Evolutionary conservation across 495 filamentous ascomycete species (phyloP).

Genomic region (Hypoxylon lenormandii): DNA sequence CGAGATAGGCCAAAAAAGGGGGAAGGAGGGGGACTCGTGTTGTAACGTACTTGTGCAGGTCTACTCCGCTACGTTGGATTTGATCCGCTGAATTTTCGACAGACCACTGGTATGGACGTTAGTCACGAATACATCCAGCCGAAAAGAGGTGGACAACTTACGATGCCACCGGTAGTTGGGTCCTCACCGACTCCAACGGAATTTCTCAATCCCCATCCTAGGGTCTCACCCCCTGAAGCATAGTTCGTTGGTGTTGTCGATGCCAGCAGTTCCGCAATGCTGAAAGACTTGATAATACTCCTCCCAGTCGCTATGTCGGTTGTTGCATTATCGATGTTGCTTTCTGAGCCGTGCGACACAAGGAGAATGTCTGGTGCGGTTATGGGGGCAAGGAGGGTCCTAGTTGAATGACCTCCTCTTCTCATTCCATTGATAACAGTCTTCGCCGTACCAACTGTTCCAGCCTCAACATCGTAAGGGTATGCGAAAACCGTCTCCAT

Average conservation of each 20-base stretch:
- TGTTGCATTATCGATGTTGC: constrained; percentile 68
- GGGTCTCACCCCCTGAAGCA: constrained; percentile 61
- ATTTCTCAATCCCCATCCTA: constrained; percentile 77
- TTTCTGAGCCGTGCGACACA: constrained; percentile 68
- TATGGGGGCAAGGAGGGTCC: constrained; percentile 67
- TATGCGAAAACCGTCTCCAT: constrained; percentile 66
- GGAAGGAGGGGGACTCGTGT: too few relatives aligned
- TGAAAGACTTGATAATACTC: constrained; percentile 71
- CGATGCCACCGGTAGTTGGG: constrained; percentile 66
- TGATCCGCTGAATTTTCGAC: constrained; percentile 77
- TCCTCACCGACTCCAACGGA: constrained; percentile 73
- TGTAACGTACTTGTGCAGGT: constrained; percentile 68
- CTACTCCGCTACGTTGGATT: constrained; percentile 62
- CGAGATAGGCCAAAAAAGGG: too few relatives aligned
- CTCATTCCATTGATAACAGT: constrained; percentile 67
- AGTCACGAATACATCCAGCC: neutral
- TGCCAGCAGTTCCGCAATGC: constrained; percentile 55
- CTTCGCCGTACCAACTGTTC: constrained; percentile 58
- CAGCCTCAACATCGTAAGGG: constrained; percentile 65
- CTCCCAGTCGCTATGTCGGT: constrained; percentile 59
- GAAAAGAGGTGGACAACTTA: neutral
- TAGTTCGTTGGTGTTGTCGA: constrained; percentile 57
- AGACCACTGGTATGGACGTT: constrained; percentile 60
- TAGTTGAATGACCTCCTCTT: constrained; percentile 64
- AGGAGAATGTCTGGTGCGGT: constrained; percentile 63